Conservation (phyloP, 1,284 basidiomycete species). For the Mycosarcoma mackinlayi region DNA sequence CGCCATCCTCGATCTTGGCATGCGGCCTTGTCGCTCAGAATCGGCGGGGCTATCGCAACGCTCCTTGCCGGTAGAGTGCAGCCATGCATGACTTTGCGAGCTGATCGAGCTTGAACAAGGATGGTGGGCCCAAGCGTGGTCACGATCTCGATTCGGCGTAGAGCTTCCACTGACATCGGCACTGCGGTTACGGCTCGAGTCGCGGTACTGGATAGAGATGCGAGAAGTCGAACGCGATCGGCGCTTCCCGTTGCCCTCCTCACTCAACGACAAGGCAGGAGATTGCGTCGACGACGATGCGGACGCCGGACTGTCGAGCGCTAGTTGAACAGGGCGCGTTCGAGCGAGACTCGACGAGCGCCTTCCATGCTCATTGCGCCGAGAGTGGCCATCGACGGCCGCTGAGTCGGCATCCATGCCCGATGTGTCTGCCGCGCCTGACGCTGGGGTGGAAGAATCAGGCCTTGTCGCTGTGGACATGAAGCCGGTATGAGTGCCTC, state of each 20-base stretch:
- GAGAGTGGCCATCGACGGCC: constrained; percentile 19
- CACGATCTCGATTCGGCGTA: constrained; percentile 41
- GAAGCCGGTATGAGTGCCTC: constrained; percentile 1
- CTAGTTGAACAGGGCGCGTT: constrained; percentile 21
- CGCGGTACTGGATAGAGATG: constrained; percentile 26
- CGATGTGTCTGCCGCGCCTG: neutral
- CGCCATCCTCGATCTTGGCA: constrained; percentile 40
- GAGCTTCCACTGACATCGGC: constrained; percentile 38
- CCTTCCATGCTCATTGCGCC: constrained; percentile 20
- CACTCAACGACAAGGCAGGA: constrained; percentile 17
- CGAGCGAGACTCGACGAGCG: constrained; percentile 46
- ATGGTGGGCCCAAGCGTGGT: constrained; percentile 27
- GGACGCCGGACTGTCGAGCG: constrained; percentile 20
- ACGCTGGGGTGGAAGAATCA: neutral
- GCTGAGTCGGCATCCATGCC: no score
- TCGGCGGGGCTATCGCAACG: constrained; percentile 49
- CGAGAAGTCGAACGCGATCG: constrained; percentile 45
- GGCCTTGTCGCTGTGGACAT: constrained; percentile 1
- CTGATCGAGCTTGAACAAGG: constrained; percentile 22
- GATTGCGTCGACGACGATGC: constrained; percentile 18
- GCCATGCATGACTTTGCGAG: constrained; percentile 22
- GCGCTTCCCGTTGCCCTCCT: constrained; percentile 11
- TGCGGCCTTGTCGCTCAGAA: constrained; percentile 41
- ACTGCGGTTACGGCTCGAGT: constrained; percentile 43
- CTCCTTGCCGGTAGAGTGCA: constrained; percentile 13